These are phyloP conservation scores for Fusarium poae DNA, from an alignment of 2,329 filamentous ascomycete species.

Conservation along the genomic window DNA sequence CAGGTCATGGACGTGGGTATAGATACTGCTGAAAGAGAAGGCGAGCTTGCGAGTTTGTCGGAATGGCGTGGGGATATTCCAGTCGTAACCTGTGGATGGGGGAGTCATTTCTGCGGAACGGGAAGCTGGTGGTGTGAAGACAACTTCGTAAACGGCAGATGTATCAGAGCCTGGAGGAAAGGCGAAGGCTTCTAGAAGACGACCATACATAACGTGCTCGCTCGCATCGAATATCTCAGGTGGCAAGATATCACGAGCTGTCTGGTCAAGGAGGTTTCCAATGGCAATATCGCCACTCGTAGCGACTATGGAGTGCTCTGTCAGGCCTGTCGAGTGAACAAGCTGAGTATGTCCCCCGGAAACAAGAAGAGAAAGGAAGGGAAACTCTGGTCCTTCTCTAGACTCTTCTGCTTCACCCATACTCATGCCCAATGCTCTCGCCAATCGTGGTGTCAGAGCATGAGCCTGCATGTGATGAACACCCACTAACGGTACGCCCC, in stretches of 20 bases:
- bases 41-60: conserved; percentile 67
- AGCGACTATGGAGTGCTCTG: conserved; percentile 79
- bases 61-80: conserved; percentile 78
- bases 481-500: conserved; percentile 84
- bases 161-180: conserved; percentile 63
- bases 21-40: conserved; percentile 80
- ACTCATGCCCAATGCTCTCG: conserved; percentile 67
- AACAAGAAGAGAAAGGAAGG: conserved; percentile 88
- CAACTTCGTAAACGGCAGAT: conserved; percentile 50
- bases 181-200: conserved; percentile 82
- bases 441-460: conserved; percentile 86
- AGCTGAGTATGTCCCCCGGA: conserved; percentile 94
- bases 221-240: conserved; percentile 64
- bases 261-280: conserved; percentile 91
- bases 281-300: conserved; percentile 84
- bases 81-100: conserved; percentile 60
- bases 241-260: conserved; percentile 82
- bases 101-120: conserved; percentile 69
- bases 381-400: conserved; percentile 70
- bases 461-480: conserved; percentile 99
- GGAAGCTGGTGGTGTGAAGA: conserved; percentile 69
- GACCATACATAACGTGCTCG: conserved; percentile 82
- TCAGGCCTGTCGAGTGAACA: conserved; percentile 77
- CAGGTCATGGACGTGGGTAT: conserved; percentile 66
- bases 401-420: conserved; percentile 27